Evolutionary conservation across 805 yeast species (phyloP), one percentile per base, ranked within the genome.

Genomic region (Kluyveromyces aestuarii): DNA sequence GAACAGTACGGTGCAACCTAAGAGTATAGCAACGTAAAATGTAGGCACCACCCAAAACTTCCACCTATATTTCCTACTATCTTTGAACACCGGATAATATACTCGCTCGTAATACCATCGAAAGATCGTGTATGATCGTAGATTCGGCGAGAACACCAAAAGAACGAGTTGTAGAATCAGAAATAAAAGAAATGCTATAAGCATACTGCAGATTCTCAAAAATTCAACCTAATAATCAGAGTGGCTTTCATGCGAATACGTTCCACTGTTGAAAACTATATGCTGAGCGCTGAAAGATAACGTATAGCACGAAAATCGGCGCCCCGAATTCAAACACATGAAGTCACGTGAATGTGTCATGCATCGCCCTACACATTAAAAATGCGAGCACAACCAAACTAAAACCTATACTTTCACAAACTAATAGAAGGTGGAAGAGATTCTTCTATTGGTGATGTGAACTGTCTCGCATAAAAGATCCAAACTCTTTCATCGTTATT

Each of bases 21-120:
- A 4, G 47, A 61, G 61, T 10, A 67, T 37, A 1, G 51, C 27
- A 6, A 56, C 41, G 45, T 66, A 67, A 35, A 67, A 60, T 1
- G 48, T 5, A 2, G 71, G 71, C 0, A 66, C 61, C 2, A 60
- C n/a, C 40, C 56, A 47, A 44, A 52, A 60, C 43, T 64, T 64
- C 62, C 62, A 60, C 11, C 55, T 48, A 45, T 52, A 56, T n/a
- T 51, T 47, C 4, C 52, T 41, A 10, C 49, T 49, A 36, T 62
- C 66, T 36, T 51, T 50, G 10, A 59, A 41, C 1, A 64, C 25
- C 9, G 67, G 68, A 27, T 52, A 48, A 45, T 57, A 66, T 5
- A 64, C 50, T 5, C 48, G 27, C 9, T 35, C 45, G 47, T 67
- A 64, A 44, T 63, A 64, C 47, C 56, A 35, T 5, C 56, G 44